Conservation (phyloP, 257 asterid genomes). For the Haberlea rhodopensis region DNA sequence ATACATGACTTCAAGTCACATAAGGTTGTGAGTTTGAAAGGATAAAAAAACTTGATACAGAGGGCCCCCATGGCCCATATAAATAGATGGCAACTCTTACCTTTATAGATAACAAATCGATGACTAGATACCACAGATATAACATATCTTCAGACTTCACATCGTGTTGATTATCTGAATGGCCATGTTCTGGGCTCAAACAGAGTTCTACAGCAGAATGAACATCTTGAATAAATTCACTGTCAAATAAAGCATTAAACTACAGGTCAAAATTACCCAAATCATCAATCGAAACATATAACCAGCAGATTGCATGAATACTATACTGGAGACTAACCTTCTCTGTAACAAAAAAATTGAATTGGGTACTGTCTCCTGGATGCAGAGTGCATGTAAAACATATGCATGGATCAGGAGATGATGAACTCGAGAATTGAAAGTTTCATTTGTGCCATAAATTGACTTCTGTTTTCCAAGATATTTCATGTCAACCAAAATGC, state of each 20-base stretch:
- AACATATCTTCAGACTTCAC: constrained; percentile 46
- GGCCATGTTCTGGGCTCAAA: constrained; percentile 50
- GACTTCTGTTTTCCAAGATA: constrained; percentile 44
- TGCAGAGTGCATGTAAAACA: constrained; percentile 63
- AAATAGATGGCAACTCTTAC: constrained; percentile 36
- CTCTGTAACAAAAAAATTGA: constrained; percentile 47
- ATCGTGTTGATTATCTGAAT: constrained; percentile 38
- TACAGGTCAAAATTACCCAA: constrained; percentile 18
- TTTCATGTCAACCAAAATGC: constrained; percentile 26
- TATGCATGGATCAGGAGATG: constrained; percentile 64
- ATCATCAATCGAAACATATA: constrained; percentile 17
- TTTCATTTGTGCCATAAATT: constrained; percentile 31
- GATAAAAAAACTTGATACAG: neutral
- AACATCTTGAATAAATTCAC: constrained; percentile 68
- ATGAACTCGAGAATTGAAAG: constrained; percentile 54
- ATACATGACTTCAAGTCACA: neutral
- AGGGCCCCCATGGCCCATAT: constrained; percentile 1
- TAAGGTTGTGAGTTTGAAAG: neutral
- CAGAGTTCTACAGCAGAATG: constrained; percentile 62
- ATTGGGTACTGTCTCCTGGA: constrained; percentile 55
- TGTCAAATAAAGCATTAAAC: constrained; percentile 41
- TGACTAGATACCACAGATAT: constrained; percentile 65
- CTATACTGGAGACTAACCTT: constrained; percentile 51
- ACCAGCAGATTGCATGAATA: constrained; percentile 21
- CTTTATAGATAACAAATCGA: constrained; percentile 78